A percentile compares a stretch with the other conserved stretches of the same genome.
Evolutionary conservation across 148 eudicot genomes (phyloP).

Genomic region (Rhododendron ovatum): DNA sequence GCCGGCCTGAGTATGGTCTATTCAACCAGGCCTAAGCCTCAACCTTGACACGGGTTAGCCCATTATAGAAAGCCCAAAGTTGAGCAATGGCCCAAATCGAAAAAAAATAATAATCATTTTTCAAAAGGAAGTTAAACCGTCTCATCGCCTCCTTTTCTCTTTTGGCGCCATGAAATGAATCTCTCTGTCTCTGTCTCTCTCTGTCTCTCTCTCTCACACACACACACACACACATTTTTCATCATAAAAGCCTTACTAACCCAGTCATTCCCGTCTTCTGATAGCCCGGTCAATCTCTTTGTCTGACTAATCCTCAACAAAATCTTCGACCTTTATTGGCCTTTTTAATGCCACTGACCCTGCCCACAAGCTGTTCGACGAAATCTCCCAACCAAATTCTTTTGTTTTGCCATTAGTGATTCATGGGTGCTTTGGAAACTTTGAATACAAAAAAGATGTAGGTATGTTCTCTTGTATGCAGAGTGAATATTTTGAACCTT

Average conservation of each 20-base stretch:
- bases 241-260: constrained; percentile 17
- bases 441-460: constrained; percentile 17
- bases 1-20: too few relatives aligned
- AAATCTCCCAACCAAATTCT: constrained; percentile 33
- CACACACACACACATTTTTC: constrained; percentile 8
- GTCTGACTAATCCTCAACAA: constrained; percentile 23
- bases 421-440: constrained; percentile 32
- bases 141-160: background rate
- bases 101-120: background rate
- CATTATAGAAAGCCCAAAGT: background rate
- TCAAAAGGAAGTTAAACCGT: background rate
- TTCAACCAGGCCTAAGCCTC: too few relatives aligned
- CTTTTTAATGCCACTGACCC: constrained; percentile 12
- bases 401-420: constrained; percentile 36
- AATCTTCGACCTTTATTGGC: constrained; percentile 23
- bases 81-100: background rate
- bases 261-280: constrained; percentile 24
- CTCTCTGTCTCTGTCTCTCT: background rate
- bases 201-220: too few relatives aligned
- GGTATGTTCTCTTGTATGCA: constrained; percentile 18
- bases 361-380: constrained; percentile 30
- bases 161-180: constrained; percentile 34
- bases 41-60: too few relatives aligned
- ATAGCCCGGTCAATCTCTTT: constrained; percentile 15
- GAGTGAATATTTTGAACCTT: background rate